phyloP scores from a whole-genome alignment of 306 rosid species.

The Biancaea sappan region DNA sequence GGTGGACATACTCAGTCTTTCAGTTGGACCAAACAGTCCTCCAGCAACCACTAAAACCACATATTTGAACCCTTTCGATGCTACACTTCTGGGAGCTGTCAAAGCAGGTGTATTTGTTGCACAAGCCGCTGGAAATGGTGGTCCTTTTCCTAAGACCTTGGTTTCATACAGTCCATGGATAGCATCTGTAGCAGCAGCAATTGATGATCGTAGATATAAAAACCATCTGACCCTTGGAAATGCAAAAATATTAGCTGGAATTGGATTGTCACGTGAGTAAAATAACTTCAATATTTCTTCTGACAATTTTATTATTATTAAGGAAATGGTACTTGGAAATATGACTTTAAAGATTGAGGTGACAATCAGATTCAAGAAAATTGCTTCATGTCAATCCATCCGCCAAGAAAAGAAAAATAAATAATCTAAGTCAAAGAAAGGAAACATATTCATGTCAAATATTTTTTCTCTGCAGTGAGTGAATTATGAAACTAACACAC shows the following conservation, averaged over 20 bases:
- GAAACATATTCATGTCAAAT: not conserved
- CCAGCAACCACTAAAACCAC: conserved; percentile 88
- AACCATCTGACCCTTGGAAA: conserved; percentile 88
- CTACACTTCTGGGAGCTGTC: conserved; percentile 97
- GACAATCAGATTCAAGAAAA: not conserved
- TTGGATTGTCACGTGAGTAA: conserved; percentile 96
- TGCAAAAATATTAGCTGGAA: conserved; percentile 84
- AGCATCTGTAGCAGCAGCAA: conserved; percentile 92
- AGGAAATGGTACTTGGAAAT: conserved; percentile 3
- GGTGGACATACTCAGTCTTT: conserved; percentile 96
- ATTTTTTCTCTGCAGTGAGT: conserved; percentile 5
- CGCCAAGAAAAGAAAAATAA: not conserved
- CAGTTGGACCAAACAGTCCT: conserved; percentile 98
- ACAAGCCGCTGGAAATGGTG: conserved; percentile 99
- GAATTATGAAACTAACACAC: conserved; percentile 2
- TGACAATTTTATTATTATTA: conserved; percentile 16
- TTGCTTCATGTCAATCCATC: not conserved
- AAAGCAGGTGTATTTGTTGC: conserved; percentile 99
- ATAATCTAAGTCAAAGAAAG: not conserved
- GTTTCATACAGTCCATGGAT: conserved; percentile 99
- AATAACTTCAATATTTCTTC: conserved; percentile 22
- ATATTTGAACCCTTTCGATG: conserved; percentile 93
- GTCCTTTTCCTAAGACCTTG: conserved; percentile 94
- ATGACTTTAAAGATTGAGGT: not conserved
- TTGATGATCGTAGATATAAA: conserved; percentile 98